Evolutionary conservation across 1,139 yeast species (phyloP).

Genomic region (Sugiyamaella xylanicola): DNA sequence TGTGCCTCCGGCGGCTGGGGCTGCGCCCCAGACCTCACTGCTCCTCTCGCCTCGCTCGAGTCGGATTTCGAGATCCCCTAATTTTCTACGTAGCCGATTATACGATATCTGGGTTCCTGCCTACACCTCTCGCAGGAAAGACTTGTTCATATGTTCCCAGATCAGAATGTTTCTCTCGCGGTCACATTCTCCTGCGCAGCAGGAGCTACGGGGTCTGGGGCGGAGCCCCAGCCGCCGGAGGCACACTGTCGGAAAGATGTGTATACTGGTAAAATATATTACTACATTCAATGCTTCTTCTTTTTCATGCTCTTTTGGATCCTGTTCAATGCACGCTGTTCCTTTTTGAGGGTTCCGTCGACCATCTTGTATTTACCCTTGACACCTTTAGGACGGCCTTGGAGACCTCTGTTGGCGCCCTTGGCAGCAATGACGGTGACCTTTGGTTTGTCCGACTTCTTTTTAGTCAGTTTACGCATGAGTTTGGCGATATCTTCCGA

Average conservation of each 20-base stretch:
- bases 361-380: slow-evolving; percentile 99
- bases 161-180: no score
- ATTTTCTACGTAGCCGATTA: no score
- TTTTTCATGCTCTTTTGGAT: slow-evolving; percentile 71
- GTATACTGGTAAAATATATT: neutral
- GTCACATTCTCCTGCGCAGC: no score
- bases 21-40: no score
- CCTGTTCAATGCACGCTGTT: slow-evolving; percentile 88
- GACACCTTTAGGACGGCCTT: slow-evolving; percentile 96
- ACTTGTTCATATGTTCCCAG: no score
- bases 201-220: neutral
- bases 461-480: slow-evolving; percentile 73
- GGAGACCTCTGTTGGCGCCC: slow-evolving; percentile 79
- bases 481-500: slow-evolving; percentile 88
- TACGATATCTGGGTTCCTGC: no score
- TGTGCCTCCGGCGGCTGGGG: neutral
- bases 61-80: no score
- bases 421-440: slow-evolving; percentile 88
- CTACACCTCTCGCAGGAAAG: no score
- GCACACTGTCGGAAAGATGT: neutral
- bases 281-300: slow-evolving; percentile 19
- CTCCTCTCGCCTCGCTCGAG: no score
- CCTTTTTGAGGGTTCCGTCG: slow-evolving; percentile 97
- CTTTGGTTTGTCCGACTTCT: slow-evolving; percentile 77
- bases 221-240: neutral